These are phyloP conservation scores for Cordyceps javanica DNA, from an alignment of 2,329 filamentous ascomycete genomes.

Conservation along the genomic window DNA sequence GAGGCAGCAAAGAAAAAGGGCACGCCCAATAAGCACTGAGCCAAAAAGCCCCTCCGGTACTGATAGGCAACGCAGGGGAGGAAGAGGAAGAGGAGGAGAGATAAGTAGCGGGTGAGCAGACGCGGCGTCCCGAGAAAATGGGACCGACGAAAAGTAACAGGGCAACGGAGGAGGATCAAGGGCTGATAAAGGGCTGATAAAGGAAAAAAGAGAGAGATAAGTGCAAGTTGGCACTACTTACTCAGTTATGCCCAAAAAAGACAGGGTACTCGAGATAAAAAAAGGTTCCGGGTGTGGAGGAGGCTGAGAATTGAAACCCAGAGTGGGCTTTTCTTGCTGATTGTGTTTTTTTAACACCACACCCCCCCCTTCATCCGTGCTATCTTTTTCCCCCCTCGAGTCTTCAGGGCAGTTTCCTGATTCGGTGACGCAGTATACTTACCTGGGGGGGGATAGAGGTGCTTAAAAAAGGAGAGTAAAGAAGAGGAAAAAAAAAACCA, in stretches of 20 bases:
- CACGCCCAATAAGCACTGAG: not conserved
- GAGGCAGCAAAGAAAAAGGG: not conserved
- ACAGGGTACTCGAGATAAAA: not conserved
- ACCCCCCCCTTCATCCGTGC: not conserved
- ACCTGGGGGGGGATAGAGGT: too few relatives aligned
- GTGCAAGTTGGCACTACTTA: not conserved
- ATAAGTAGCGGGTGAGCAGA: constrained; percentile 7
- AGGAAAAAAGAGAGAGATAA: not conserved
- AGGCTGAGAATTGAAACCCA: constrained; percentile 8
- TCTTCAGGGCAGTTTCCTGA: not conserved
- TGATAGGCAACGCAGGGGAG: not conserved
- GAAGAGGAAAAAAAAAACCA: too few relatives aligned
- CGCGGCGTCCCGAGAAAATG: constrained; percentile 4
- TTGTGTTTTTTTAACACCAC: constrained; percentile 9
- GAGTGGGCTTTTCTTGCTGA: constrained; percentile 5
- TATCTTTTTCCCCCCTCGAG: not conserved
- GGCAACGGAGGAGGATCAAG: not conserved
- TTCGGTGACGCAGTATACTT: too few relatives aligned
- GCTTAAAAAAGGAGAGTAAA: too few relatives aligned
- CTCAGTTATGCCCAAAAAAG: too few relatives aligned
- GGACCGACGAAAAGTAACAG: constrained; percentile 11
- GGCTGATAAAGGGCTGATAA: not conserved
- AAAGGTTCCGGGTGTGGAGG: not conserved
- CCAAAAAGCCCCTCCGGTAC: not conserved
- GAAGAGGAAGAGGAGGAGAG: not conserved